phyloP scores from a whole-genome alignment of 2,329 filamentous ascomycete genomes.

The Penicillium italicum region DNA sequence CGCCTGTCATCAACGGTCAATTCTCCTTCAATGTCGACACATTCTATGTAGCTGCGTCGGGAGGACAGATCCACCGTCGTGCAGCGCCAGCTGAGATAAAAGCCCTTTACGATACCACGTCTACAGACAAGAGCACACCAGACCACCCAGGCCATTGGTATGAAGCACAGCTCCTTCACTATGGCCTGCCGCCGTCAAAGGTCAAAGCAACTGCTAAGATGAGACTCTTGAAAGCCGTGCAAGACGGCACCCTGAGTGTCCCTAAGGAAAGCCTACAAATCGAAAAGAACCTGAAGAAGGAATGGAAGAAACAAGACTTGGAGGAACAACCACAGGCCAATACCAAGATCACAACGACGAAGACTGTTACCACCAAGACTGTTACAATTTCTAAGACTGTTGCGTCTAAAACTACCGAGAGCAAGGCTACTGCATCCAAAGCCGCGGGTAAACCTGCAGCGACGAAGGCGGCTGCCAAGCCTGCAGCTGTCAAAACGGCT shows the following conservation, averaged over 20 bases:
- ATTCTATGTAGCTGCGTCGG: conserved; percentile 47
- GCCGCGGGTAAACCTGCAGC: background rate
- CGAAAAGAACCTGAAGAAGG: conserved; percentile 56
- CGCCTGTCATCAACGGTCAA: conserved; percentile 33
- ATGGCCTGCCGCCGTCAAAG: conserved; percentile 56
- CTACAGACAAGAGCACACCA: conserved; percentile 23
- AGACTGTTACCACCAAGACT: background rate
- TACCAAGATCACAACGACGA: background rate
- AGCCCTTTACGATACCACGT: conserved; percentile 38
- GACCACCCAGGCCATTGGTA: conserved; percentile 61
- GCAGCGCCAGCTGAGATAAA: conserved; percentile 47
- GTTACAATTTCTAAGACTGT: background rate
- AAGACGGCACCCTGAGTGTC: conserved; percentile 47
- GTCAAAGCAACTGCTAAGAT: conserved; percentile 59
- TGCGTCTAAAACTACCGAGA: background rate
- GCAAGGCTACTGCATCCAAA: background rate
- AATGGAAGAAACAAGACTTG: conserved; percentile 52
- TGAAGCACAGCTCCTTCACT: conserved; percentile 61
- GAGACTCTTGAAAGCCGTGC: conserved; percentile 57
- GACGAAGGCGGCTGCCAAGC: background rate
- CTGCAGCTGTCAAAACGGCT: background rate
- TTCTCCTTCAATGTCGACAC: conserved; percentile 47
- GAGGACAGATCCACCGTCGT: conserved; percentile 45
- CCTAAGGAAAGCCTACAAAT: conserved; percentile 49
- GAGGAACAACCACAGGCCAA: background rate